Evolutionary conservation across 331 rosid genomes (phyloP), one percentile per base, ranked within the genome.

Genomic region (Rosa hybrid): DNA sequence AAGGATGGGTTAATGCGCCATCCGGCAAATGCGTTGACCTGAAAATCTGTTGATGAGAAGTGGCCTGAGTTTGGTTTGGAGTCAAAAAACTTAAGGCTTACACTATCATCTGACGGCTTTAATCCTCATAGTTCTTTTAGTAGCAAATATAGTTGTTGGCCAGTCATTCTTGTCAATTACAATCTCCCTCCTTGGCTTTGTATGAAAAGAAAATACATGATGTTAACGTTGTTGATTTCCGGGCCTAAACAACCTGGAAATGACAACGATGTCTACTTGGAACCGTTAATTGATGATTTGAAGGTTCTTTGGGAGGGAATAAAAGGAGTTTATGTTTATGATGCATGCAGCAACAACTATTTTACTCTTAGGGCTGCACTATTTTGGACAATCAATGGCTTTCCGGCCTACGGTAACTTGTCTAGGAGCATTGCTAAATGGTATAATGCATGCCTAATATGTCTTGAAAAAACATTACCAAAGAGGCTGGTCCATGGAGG

Each of bases 261-360:
- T 53, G 53, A 78, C 50, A 78, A 68, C 3, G 51, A 78, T 38
- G 68, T 78, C 3, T 78, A 65, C 7, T 78, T 78, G 34, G 42
- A 2, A 7, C 68, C 41, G 5, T 6, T 78, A 0, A 56, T 78
- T 1, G 75, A 78, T 68, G 81, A 67, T 25, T 27, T 77, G 27
- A 48, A 77, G 20, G 14, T 12, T 6, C 41, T 48, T 17, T 67
- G 76, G 81, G 21, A 38, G 4, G 38, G 11, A 0, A 23, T 45
- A 13, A 30, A 38, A 0, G 4, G 53, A 6, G 81, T 48, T 0
- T 39, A 41, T 54, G 79, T n/a, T n/a, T n/a, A n/a, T n/a, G n/a
- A 76, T 44, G 71, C 56, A 30, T 1, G 17, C 9, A 63, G 6
- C 6, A 38, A 27, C 11, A 42, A 63, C 3, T 63, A 63, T n/a